phyloP scores from a whole-genome alignment of 2,329 filamentous ascomycete genomes.

The Aspergillus sp. region DNA sequence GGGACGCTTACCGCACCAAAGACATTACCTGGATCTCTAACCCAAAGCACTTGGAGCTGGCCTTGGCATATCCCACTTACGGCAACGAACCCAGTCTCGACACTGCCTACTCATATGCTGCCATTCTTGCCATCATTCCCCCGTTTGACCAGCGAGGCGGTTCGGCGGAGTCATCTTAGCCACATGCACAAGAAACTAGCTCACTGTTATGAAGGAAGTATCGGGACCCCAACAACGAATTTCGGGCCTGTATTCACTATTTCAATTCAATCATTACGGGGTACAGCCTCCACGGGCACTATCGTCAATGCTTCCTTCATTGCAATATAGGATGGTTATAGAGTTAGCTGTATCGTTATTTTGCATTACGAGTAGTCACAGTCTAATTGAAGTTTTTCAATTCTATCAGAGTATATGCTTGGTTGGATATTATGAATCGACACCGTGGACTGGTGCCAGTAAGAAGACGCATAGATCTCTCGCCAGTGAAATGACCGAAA shows the following conservation, averaged over 20 bases:
- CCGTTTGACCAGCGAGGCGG: conserved; percentile 8
- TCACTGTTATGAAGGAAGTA: neutral
- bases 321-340: too few relatives aligned
- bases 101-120: conserved; percentile 21
- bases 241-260: too few relatives aligned
- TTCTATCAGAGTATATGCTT: too few relatives aligned
- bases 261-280: too few relatives aligned
- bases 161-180: neutral
- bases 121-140: conserved; percentile 26
- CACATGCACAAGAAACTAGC: neutral
- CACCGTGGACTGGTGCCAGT: neutral
- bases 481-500: neutral
- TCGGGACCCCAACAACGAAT: too few relatives aligned
- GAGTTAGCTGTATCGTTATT: too few relatives aligned
- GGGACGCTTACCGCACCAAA: conserved; percentile 11
- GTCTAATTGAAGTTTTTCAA: too few relatives aligned
- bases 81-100: conserved; percentile 22
- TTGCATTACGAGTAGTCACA: too few relatives aligned
- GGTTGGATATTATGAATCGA: neutral
- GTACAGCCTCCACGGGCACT: too few relatives aligned
- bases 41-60: conserved; percentile 20
- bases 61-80: conserved; percentile 20
- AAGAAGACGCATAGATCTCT: too few relatives aligned
- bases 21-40: conserved; percentile 24
- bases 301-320: too few relatives aligned